These are phyloP conservation scores for Zizania latifolia DNA, from an alignment of 176 grass and related monocot species.

Conservation along the genomic window DNA sequence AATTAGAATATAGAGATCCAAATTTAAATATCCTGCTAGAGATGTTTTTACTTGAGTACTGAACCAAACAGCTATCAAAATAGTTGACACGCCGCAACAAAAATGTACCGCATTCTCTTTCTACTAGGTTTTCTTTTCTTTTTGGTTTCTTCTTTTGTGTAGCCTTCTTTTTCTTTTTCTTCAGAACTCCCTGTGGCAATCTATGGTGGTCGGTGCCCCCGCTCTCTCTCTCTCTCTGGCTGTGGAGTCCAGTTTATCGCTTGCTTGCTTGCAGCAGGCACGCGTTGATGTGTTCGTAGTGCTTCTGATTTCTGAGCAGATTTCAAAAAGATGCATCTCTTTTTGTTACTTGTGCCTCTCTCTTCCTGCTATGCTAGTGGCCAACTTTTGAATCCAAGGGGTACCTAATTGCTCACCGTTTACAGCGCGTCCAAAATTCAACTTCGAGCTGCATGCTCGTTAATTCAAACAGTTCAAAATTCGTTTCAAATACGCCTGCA, in stretches of 20 bases:
- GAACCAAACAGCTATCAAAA: too few relatives aligned
- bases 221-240: too few relatives aligned
- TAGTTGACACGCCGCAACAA: too few relatives aligned
- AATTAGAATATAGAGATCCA: too few relatives aligned
- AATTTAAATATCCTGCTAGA: too few relatives aligned
- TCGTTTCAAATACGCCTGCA: not conserved
- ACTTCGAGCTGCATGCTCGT: not conserved
- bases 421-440: not conserved
- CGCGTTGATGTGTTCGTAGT: too few relatives aligned
- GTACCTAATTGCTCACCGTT: not conserved
- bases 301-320: not conserved
- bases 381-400: not conserved
- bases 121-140: not conserved
- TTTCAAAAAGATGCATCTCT: conserved; percentile 27
- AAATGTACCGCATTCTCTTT: too few relatives aligned
- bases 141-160: not conserved
- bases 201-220: too few relatives aligned
- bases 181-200: too few relatives aligned
- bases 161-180: not conserved
- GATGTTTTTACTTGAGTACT: too few relatives aligned
- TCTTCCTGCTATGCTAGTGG: not conserved
- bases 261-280: too few relatives aligned
- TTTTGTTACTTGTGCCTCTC: not conserved
- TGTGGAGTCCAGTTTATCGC: too few relatives aligned
- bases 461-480: not conserved